phyloP scores from a whole-genome alignment of 768 basidiomycete species.

The Clavulina sp. region DNA sequence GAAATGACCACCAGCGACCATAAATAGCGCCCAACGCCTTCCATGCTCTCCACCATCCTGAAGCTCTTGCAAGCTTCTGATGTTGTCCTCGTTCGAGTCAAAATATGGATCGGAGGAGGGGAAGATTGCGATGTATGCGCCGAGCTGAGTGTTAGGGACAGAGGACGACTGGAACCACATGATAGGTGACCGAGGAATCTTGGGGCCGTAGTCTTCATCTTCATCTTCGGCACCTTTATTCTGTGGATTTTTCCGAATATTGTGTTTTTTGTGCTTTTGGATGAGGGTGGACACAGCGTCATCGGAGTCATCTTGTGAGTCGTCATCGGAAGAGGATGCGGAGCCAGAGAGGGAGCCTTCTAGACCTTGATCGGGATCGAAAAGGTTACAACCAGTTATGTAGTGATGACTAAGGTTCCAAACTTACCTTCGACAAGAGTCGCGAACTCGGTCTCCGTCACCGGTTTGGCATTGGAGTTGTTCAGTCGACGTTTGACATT shows the following conservation, averaged over 20 bases:
- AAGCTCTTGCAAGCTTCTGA: slow-evolving; percentile 46
- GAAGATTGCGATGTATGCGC: slow-evolving; percentile 66
- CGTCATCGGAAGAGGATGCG: slow-evolving; percentile 38
- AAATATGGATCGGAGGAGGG: slow-evolving; percentile 16
- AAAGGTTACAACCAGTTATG: not conserved
- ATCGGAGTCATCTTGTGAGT: slow-evolving; percentile 31
- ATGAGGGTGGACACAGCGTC: slow-evolving; percentile 53
- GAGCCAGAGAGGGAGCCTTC: slow-evolving; percentile 89
- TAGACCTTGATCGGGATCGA: slow-evolving; percentile 27
- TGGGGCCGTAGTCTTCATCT: slow-evolving; percentile 25
- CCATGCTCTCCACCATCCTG: slow-evolving; percentile 37
- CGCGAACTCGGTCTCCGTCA: slow-evolving; percentile 55
- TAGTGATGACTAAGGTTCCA: slow-evolving; percentile 3
- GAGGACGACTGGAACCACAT: slow-evolving; percentile 81
- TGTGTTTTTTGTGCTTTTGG: slow-evolving; percentile 21
- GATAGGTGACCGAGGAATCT: slow-evolving; percentile 43
- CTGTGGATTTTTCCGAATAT: too few relatives aligned
- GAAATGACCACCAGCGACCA: slow-evolving; percentile 96
- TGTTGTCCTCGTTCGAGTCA: slow-evolving; percentile 28
- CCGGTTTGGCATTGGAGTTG: slow-evolving; percentile 34
- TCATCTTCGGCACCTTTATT: slow-evolving; percentile 31
- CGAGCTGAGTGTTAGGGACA: slow-evolving; percentile 64
- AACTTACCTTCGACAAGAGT: slow-evolving; percentile 63
- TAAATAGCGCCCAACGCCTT: slow-evolving; percentile 83
- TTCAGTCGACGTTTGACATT: slow-evolving; percentile 69